A percentile compares a stretch with the other conserved stretches of the same genome.
phyloP scores from a whole-genome alignment of 2,329 filamentous ascomycete species.

The Stemphylium vesicarium region DNA sequence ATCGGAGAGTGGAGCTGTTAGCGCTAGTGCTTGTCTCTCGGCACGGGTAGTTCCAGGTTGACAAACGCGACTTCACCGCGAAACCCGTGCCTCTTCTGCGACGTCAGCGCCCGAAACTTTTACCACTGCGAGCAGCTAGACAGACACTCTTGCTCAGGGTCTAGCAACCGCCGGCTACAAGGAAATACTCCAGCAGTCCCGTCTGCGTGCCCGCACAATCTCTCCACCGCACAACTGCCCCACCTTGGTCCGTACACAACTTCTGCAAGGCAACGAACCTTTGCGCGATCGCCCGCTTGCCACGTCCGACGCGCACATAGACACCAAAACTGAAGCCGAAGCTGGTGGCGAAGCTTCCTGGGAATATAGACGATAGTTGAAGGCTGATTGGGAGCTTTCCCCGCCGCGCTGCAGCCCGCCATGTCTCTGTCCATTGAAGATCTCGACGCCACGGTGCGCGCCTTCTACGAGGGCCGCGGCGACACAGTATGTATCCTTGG shows the following conservation, averaged over 20 bases:
- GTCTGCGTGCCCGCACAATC: conserved; percentile 33
- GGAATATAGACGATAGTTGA: conserved; percentile 24
- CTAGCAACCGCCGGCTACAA: conserved; percentile 12
- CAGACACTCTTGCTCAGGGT: conserved; percentile 22
- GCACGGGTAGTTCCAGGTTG: conserved; percentile 21
- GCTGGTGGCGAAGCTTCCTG: conserved; percentile 24
- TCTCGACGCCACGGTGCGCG: conserved; percentile 93
- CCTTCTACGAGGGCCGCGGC: conserved; percentile 97
- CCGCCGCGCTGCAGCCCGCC: conserved; percentile 41
- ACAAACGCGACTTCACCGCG: conserved; percentile 30
- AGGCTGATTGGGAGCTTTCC: conserved; percentile 45
- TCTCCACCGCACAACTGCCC: conserved; percentile 36
- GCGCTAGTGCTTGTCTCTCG: conserved; percentile 25
- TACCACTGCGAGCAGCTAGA: conserved; percentile 27
- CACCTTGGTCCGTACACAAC: conserved; percentile 40
- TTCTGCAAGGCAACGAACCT: conserved; percentile 38
- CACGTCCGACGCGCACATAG: conserved; percentile 19
- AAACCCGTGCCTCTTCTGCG: conserved; percentile 28
- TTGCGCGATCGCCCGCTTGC: conserved; percentile 25
- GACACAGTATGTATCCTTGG: conserved; percentile 71
- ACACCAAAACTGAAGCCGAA: conserved; percentile 8
- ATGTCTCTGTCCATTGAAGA: conserved; percentile 83
- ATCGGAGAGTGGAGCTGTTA: conserved; percentile 9
- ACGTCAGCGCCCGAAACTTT: conserved; percentile 27
- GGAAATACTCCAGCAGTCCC: conserved; percentile 1